Evolutionary conservation across 2,329 filamentous ascomycete species (phyloP).

Genomic region (Chaetomium olivaceum): DNA sequence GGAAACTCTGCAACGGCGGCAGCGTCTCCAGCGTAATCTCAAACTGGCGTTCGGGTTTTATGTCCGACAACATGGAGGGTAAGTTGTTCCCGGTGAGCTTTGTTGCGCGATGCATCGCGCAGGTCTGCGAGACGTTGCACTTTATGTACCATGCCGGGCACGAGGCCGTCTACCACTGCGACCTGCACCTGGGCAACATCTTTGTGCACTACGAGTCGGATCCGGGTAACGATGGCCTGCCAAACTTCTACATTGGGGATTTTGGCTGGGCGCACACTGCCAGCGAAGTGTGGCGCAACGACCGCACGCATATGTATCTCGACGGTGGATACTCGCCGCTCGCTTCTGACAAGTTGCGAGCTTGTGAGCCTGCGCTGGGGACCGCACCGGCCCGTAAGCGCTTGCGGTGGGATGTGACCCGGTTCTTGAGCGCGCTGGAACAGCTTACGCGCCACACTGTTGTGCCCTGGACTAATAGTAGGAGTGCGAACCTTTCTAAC

Average conservation of each 20-base stretch:
- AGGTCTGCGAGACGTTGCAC: conserved; percentile 24
- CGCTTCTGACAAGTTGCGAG: background rate
- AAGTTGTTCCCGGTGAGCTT: conserved; percentile 3
- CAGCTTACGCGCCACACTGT: background rate
- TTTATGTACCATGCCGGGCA: conserved; percentile 23
- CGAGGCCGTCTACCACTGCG: conserved; percentile 20
- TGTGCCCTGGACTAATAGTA: background rate
- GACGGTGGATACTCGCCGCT: background rate
- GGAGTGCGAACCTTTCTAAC: background rate
- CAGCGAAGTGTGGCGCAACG: background rate
- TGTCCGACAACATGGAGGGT: background rate
- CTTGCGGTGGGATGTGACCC: conserved; percentile 2
- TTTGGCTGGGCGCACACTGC: conserved; percentile 20
- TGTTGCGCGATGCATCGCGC: conserved; percentile 15
- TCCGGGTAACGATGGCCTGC: background rate
- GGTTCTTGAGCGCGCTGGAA: background rate
- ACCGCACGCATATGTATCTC: background rate
- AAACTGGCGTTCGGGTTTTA: background rate
- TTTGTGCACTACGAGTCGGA: conserved; percentile 18
- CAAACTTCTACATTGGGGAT: conserved; percentile 21
- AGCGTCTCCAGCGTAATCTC: background rate
- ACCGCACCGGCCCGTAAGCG: background rate
- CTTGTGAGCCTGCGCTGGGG: background rate
- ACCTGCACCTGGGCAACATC: conserved; percentile 21
- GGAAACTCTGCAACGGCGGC: conserved; percentile 23